Evolutionary conservation across 805 yeast genomes (phyloP), one percentile per base, ranked within the genome.

Genomic region (Naumovozyma castellii): DNA sequence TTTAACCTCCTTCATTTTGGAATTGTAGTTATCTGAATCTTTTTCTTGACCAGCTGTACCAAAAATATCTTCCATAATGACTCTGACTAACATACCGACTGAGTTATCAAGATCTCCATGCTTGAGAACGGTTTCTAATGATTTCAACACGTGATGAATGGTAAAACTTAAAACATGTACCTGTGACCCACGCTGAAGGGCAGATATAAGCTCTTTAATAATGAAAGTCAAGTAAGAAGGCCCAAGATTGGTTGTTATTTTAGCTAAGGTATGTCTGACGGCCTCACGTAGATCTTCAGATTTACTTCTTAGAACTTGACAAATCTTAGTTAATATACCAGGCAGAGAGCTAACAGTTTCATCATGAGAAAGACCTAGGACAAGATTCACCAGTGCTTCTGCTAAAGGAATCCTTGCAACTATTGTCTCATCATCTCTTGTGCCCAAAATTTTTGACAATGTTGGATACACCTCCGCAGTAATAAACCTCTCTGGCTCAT

Each of bases 31-130:
- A 45, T 87, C 97, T 4, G 92, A 88, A 47, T 92, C 97, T 57
- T 92, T 90, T 54, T 92, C 97, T 54, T 81, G 82, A 28, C 95
- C 94, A 3, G 95, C 84, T 8, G 80, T 73, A 18, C 98, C 98
- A 60, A 92, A 88, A 3, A 78, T 73, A 54, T 90, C 96, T 54
- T 87, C 95, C 95, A 90, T 90, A 17, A 88, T 69, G 13, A 86
- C 67, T 17, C 75, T 78, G 48, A 80, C 78, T 10, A 88, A 63
- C 40, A 80, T 50, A 2, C 65, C 64, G 3, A 80, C 74, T 9
- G 76, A 69, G 12, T 75, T 79, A 57, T 87, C 92, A 33, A 90
- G 64, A 43, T 84, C 94, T 5, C 95, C 94, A 47, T 75, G 82
- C 0, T 54, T 43, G 33, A 84, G 59, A 1, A 29, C 31, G 3